phyloP scores from a whole-genome alignment of 495 filamentous ascomycete genomes.

The Aspergillus campestris region DNA sequence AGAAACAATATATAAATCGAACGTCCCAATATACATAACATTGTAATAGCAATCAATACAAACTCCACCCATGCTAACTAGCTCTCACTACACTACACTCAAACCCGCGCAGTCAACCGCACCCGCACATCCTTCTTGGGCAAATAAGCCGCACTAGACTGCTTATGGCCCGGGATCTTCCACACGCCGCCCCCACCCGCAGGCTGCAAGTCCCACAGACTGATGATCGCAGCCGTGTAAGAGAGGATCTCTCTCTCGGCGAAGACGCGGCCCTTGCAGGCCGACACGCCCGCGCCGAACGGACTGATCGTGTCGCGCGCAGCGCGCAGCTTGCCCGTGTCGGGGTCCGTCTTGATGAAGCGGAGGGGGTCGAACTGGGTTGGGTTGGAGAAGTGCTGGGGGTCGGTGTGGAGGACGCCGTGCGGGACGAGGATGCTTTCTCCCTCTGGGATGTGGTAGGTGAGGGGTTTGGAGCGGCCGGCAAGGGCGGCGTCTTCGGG shows the following conservation, averaged over 20 bases:
- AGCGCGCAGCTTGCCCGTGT: slow-evolving; percentile 20
- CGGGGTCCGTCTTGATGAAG: slow-evolving; percentile 36
- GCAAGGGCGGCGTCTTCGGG: slow-evolving; percentile 25
- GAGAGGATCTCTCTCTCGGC: slow-evolving; percentile 42
- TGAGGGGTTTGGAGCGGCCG: slow-evolving; percentile 17
- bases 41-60: too few relatives aligned
- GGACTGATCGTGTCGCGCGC: slow-evolving; percentile 26
- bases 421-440: slow-evolving; percentile 41
- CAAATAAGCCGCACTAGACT: slow-evolving; percentile 28
- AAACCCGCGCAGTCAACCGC: slow-evolving; percentile 23
- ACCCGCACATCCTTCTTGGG: slow-evolving; percentile 31
- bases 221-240: slow-evolving; percentile 39
- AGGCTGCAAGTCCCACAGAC: slow-evolving; percentile 45
- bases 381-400: slow-evolving; percentile 40
- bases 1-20: too few relatives aligned
- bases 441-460: slow-evolving; percentile 41
- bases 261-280: slow-evolving; percentile 41
- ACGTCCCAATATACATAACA: too few relatives aligned
- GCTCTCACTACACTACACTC: neutral
- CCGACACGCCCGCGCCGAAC: slow-evolving; percentile 37
- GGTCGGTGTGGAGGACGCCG: slow-evolving; percentile 42
- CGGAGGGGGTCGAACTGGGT: slow-evolving; percentile 44
- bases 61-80: too few relatives aligned
- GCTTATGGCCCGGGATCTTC: slow-evolving; percentile 22
- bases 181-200: slow-evolving; percentile 15